Evolutionary conservation across 169 alveolate species (phyloP), one percentile per base, ranked within the genome.

Genomic region (Theileria orientalis): DNA sequence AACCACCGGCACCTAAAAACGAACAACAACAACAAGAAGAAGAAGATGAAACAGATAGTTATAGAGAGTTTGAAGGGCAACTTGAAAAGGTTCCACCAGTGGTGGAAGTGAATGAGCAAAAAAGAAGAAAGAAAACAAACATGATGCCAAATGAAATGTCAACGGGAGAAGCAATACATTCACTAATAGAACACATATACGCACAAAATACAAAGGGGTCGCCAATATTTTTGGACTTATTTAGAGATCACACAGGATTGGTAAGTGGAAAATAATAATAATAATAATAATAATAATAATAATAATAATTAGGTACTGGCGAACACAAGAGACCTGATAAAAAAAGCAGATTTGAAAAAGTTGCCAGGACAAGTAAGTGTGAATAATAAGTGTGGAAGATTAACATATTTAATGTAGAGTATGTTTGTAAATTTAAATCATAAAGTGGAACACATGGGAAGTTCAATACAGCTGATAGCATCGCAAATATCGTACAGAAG

Each of bases 161-260:
- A 16, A 79, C 87, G 2, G 87, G 87, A 13, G 83, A 79, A 32
- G 87, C 87, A 13, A 79, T 79, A 33, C 78, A 75, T 29, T 21
- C 70, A 6, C 46, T 79, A 40, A 71, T 79, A 16, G 25, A 64
- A 3, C 83, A 79, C 41, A 75, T 72, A 1, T 68, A 79, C 66
- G 69, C 72, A 23, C 75, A 72, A 46, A 79, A 70, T 32, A 72
- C 70, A 7, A 79, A 79, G 62, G 76, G 82, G n/a, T 66, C 87
- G 16, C 87, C 87, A 21, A 68, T 72, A 3, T 79, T 79, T 30
- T 30, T 79, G 42, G 76, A 79, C 25, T 21, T 79, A 44, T 79
- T 79, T 59, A 57, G 61, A 30, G 82, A 79, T 19, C 87, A 79
- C 19, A 29, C 77, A 7, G 76, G 76, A 51, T 29, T 68, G 0